Percentiles rank a stretch among this genome's conserved stretches.
Evolutionary conservation across 148 eudicot genomes (phyloP).

Genomic region (Camellia lanceoleosa): DNA sequence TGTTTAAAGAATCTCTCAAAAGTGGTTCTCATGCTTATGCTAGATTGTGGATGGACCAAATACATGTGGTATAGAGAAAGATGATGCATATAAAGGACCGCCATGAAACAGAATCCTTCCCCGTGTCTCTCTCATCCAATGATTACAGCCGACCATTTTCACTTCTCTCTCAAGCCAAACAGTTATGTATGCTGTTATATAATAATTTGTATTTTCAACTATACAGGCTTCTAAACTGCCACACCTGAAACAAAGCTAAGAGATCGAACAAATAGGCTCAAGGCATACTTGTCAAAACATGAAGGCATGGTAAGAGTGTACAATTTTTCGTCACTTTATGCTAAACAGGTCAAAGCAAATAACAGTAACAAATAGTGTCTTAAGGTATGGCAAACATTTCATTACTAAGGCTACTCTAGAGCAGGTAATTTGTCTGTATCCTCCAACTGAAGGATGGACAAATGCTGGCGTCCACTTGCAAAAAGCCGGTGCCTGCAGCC

Average conservation of each 20-base stretch:
- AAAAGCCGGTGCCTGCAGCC: conserved; percentile 33
- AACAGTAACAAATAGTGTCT: too few species aligned
- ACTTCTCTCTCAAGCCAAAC: too few species aligned
- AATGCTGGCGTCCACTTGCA: conserved; percentile 33
- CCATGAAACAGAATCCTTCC: conserved; percentile 21
- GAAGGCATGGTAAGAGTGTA: neutral
- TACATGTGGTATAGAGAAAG: conserved; percentile 4
- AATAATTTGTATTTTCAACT: neutral
- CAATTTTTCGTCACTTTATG: too few species aligned
- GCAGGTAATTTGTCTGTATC: neutral
- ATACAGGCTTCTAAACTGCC: neutral
- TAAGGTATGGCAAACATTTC: neutral
- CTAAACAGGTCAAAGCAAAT: neutral
- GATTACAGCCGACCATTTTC: too few species aligned
- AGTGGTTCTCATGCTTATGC: conserved; percentile 8
- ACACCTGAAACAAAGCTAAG: too few species aligned
- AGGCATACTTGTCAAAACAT: neutral
- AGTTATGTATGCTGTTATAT: too few species aligned
- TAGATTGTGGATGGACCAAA: conserved; percentile 14
- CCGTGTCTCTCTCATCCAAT: conserved; percentile 6
- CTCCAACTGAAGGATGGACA: conserved; percentile 15
- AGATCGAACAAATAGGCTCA: too few species aligned
- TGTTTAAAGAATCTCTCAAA: conserved; percentile 2
- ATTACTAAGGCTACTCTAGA: too few species aligned
- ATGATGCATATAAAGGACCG: conserved; percentile 27